Percentiles rank a stretch among this genome's conserved stretches.
These are phyloP conservation scores for Amborella trichopoda DNA, from an alignment of 164 flowering plant species.

Conservation along the genomic window DNA sequence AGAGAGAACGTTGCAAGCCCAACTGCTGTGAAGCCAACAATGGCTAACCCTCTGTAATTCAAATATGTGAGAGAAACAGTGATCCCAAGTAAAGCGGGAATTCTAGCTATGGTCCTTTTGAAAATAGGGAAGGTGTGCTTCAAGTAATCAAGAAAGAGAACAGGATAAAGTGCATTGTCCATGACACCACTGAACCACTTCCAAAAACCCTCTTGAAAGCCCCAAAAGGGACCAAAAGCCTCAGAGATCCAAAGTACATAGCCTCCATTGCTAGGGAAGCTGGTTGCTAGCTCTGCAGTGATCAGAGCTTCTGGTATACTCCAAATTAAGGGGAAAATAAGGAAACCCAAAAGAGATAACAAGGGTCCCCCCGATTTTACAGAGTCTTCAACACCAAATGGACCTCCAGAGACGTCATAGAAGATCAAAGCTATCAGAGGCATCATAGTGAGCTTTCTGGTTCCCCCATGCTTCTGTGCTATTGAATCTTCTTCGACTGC, in stretches of 20 bases:
- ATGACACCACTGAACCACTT: slow-evolving; percentile 93
- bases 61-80: slow-evolving; percentile 64
- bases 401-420: slow-evolving; percentile 94
- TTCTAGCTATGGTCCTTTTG: slow-evolving; percentile 29
- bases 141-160: slow-evolving; percentile 77
- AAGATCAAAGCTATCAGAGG: slow-evolving; percentile 79
- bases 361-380: slow-evolving; percentile 78
- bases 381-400: slow-evolving; percentile 87
- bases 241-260: slow-evolving; percentile 82
- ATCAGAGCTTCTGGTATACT: slow-evolving; percentile 85
- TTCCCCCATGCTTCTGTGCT: too few species aligned
- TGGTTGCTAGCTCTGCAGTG: slow-evolving; percentile 82
- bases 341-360: slow-evolving; percentile 64
- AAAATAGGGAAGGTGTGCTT: slow-evolving; percentile 66
- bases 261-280: slow-evolving; percentile 82
- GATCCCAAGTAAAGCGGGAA: slow-evolving; percentile 62
- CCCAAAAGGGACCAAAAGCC: slow-evolving; percentile 93
- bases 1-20: slow-evolving; percentile 64
- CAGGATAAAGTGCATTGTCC: slow-evolving; percentile 87
- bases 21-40: slow-evolving; percentile 73
- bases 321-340: slow-evolving; percentile 75
- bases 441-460: slow-evolving; percentile 46
- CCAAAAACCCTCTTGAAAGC: slow-evolving; percentile 89
- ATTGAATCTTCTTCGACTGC: too few species aligned
- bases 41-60: slow-evolving; percentile 67